These are phyloP conservation scores for Malus hybrid DNA, from an alignment of 331 rosid species.

Conservation along the genomic window DNA sequence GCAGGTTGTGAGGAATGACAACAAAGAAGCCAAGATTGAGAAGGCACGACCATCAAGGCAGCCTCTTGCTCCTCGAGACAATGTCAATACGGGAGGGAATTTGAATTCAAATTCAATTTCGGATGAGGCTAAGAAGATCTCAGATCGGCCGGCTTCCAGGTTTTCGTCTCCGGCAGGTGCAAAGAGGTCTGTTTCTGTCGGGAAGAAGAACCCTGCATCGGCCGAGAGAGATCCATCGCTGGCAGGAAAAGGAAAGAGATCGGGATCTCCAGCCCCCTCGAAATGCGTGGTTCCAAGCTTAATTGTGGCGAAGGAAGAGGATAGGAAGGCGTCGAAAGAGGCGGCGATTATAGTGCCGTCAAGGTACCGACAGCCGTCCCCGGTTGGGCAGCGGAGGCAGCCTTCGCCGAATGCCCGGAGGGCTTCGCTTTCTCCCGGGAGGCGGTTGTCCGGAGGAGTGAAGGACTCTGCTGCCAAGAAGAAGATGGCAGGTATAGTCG, in stretches of 20 bases:
- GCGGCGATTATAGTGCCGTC: conserved; percentile 84
- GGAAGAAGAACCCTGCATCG: conserved; percentile 26
- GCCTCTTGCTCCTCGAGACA: conserved; percentile 67
- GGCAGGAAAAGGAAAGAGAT: conserved; percentile 63
- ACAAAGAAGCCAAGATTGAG: conserved; percentile 23
- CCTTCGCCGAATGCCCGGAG: conserved; percentile 69
- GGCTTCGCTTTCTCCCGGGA: conserved; percentile 76
- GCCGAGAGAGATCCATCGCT: conserved; percentile 83
- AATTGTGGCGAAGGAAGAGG: conserved; percentile 72
- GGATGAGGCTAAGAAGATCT: conserved; percentile 21
- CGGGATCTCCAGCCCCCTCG: conserved; percentile 84
- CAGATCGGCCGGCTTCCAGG: conserved; percentile 37
- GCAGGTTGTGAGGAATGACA: conserved; percentile 6
- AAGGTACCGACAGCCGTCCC: conserved; percentile 88
- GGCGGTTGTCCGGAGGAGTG: conserved; percentile 64
- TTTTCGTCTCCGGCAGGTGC: conserved; percentile 80
- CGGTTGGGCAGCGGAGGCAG: conserved; percentile 65
- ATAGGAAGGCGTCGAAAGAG: conserved; percentile 48
- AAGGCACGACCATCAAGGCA: conserved; percentile 40
- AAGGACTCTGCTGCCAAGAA: conserved; percentile 68
- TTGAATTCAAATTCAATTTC: conserved; percentile 7
- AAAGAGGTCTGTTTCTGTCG: conserved; percentile 48
- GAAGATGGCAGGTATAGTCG: conserved; percentile 53
- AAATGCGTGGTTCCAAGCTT: conserved; percentile 88
- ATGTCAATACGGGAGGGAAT: conserved; percentile 24